Percentiles rank a stretch among this genome's conserved stretches.
These are phyloP conservation scores for Xylaria sp. DNA, from an alignment of 2,329 filamentous ascomycete genomes.

Conservation along the genomic window DNA sequence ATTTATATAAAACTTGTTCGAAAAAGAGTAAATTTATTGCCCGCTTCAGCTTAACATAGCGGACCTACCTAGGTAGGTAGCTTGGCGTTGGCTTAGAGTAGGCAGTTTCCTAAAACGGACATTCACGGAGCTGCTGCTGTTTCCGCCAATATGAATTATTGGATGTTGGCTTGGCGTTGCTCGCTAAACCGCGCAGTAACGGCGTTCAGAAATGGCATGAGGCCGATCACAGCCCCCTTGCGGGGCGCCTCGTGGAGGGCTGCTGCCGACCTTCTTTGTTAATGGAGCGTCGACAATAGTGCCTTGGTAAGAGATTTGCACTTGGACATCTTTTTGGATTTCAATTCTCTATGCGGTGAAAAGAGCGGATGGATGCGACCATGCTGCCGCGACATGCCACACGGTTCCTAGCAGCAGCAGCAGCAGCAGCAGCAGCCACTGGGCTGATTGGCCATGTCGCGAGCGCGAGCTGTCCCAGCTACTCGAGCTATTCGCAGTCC, in stretches of 20 bases:
- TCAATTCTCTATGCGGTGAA: slow-evolving; percentile 13
- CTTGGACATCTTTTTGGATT: not conserved
- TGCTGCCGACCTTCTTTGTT: not conserved
- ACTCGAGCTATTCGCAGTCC: slow-evolving; percentile 47
- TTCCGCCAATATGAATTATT: slow-evolving; percentile 3
- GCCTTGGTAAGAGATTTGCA: slow-evolving; percentile 11
- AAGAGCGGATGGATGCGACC: slow-evolving; percentile 2
- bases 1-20: too few relatives aligned
- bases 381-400: slow-evolving; percentile 31
- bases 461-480: slow-evolving; percentile 46
- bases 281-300: slow-evolving; percentile 8
- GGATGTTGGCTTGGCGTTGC: slow-evolving; percentile 24
- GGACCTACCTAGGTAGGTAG: not conserved
- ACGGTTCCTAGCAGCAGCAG: slow-evolving; percentile 20
- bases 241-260: too few relatives aligned
- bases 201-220: slow-evolving; percentile 3
- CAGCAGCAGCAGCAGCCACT: slow-evolving; percentile 10
- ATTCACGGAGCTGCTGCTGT: slow-evolving; percentile 16
- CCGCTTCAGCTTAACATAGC: not conserved
- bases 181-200: not conserved
- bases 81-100: slow-evolving; percentile 16
- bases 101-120: slow-evolving; percentile 24
- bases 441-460: slow-evolving; percentile 24
- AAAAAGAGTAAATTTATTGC: not conserved
- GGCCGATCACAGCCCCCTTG: slow-evolving; percentile 6